Conservation (phyloP, 2,329 filamentous ascomycete genomes). For the Pseudogymnoascus sp. region DNA sequence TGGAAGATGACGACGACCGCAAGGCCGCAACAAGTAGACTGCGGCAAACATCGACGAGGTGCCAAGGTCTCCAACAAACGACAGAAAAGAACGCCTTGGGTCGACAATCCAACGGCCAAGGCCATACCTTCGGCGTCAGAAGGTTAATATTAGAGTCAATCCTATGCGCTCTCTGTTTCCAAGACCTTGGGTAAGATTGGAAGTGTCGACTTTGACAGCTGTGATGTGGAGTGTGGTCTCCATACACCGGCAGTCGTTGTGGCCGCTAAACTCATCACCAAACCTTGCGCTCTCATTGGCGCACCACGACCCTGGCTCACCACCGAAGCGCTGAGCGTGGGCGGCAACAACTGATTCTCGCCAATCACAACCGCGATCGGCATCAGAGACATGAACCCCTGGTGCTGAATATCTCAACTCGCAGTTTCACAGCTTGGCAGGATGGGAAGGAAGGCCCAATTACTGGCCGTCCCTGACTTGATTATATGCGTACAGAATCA, state of each 20-base stretch:
- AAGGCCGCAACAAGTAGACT: not conserved
- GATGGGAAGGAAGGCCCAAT: not conserved
- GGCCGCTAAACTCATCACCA: not conserved
- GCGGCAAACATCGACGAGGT: not conserved
- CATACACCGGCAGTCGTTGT: not conserved
- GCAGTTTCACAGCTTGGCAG: conserved; percentile 5
- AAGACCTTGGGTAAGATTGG: not conserved
- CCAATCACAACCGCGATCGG: conserved; percentile 3
- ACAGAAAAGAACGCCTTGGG: not conserved
- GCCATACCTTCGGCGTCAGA: conserved; percentile 2
- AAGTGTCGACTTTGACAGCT: conserved; percentile 1
- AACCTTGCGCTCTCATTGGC: not conserved
- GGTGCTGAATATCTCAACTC: not conserved
- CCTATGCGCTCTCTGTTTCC: not conserved
- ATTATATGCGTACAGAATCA: not conserved
- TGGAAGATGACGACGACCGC: not conserved
- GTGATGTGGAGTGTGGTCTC: not conserved
- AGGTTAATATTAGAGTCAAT: conserved; percentile 6
- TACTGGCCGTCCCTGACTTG: not conserved
- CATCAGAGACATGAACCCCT: not conserved
- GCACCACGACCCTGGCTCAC: not conserved
- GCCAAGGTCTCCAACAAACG: not conserved
- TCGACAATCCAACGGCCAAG: conserved; percentile 2
- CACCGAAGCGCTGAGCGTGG: not conserved
- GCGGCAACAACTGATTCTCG: not conserved